These are phyloP conservation scores for Glycine latifolia DNA, from an alignment of 306 rosid genomes.

Conservation along the genomic window DNA sequence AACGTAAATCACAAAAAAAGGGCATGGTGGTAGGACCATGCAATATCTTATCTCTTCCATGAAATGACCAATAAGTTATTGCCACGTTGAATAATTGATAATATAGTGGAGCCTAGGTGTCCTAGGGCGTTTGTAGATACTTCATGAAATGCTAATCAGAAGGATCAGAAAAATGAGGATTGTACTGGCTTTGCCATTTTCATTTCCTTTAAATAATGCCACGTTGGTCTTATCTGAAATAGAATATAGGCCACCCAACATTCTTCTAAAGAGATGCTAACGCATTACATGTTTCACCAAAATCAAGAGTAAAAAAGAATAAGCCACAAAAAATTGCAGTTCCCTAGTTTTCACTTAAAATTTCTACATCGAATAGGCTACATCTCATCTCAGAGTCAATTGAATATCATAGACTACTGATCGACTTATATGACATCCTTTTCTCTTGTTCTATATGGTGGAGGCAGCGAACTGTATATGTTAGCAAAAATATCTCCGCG, in stretches of 20 bases:
- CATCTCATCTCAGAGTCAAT: constrained; percentile 9
- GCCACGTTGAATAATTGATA: constrained; percentile 46
- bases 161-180: neutral
- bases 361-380: constrained; percentile 27
- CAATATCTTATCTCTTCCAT: constrained; percentile 50
- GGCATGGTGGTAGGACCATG: constrained; percentile 24
- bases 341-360: neutral
- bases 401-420: constrained; percentile 2
- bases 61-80: constrained; percentile 38
- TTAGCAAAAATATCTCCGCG: constrained; percentile 74
- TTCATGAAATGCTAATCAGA: constrained; percentile 5
- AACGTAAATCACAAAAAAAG: neutral
- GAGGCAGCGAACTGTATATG: constrained; percentile 65
- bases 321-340: constrained; percentile 20
- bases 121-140: neutral
- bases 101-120: constrained; percentile 1
- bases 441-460: constrained; percentile 63
- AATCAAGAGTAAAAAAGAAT: constrained; percentile 22
- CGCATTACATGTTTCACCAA: constrained; percentile 4
- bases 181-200: constrained; percentile 14
- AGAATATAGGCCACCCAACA: constrained; percentile 35
- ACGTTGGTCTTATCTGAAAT: constrained; percentile 10
- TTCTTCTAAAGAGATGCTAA: constrained; percentile 5
- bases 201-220: neutral
- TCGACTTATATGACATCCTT: constrained; percentile 38